Percentiles rank a stretch among this genome's conserved stretches.
Evolutionary conservation across 805 yeast genomes (phyloP).

Genomic region (Candida gorgasii): DNA sequence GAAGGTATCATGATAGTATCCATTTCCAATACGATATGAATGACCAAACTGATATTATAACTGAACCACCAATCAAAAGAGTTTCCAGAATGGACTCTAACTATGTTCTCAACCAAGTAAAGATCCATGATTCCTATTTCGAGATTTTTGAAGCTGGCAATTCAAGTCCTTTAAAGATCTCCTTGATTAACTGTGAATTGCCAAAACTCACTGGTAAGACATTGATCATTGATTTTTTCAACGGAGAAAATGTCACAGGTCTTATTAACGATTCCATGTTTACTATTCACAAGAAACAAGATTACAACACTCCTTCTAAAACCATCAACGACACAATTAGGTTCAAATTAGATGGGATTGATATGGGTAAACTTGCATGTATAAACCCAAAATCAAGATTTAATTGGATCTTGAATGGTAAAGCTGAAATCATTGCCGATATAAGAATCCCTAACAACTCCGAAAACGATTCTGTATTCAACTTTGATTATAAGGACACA

Average conservation of each 20-base stretch:
- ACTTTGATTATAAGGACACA: slow-evolving; percentile 19
- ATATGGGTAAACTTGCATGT: slow-evolving; percentile 32
- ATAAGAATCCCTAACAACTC: slow-evolving; percentile 64
- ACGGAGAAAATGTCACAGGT: slow-evolving; percentile 71
- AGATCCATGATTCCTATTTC: slow-evolving; percentile 53
- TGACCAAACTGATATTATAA: slow-evolving; percentile 23
- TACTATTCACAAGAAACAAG: slow-evolving; percentile 74
- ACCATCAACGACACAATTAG: slow-evolving; percentile 24
- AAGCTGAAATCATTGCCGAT: slow-evolving; percentile 69
- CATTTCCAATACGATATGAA: slow-evolving; percentile 34
- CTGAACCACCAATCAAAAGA: slow-evolving; percentile 7
- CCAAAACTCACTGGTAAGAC: slow-evolving; percentile 60
- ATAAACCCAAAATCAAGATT: slow-evolving; percentile 45
- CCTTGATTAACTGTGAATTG: slow-evolving; percentile 66
- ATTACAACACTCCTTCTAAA: slow-evolving; percentile 33
- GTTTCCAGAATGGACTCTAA: slow-evolving; percentile 27
- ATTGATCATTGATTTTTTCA: slow-evolving; percentile 64
- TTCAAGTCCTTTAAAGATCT: slow-evolving; percentile 44
- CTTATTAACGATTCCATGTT: slow-evolving; percentile 73
- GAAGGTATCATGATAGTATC: slow-evolving; percentile 28
- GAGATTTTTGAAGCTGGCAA: slow-evolving; percentile 31
- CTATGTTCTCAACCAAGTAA: slow-evolving; percentile 38
- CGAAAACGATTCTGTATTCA: slow-evolving; percentile 20
- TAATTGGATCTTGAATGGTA: slow-evolving; percentile 73
- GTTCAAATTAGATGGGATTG: slow-evolving; percentile 43